Evolutionary conservation across 148 eudicot species (phyloP), one percentile per base, ranked within the genome.

Genomic region (Amaranthus palmeri): DNA sequence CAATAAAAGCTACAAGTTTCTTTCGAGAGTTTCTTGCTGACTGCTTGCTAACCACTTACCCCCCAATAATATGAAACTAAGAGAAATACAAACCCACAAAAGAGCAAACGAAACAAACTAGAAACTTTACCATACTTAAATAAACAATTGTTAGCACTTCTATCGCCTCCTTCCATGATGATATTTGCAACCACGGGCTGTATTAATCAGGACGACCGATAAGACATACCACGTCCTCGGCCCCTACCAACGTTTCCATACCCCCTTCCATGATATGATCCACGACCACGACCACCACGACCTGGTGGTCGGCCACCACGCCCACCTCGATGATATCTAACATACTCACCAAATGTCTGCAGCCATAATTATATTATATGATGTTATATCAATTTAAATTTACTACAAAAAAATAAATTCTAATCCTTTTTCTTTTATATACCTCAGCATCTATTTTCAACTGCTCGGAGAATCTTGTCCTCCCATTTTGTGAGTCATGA

Each of bases 381-480:
- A 55, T 57, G 15, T 54, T 12, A n/a, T 11, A 51, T 25, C 9
- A 40, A 65, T 8, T 11, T 12, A 43, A 57, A 56, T 11, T 5
- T 10, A 48, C 48, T 15, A 36, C 46, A 53, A 25, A n/a, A 8
- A 64, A 18, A 2, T 6, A n/a, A 49, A 1, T 3, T 8, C 6
- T 15, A 45, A 11, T 56, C 8, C 60, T 17, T 5, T 17, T 10
- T 43, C 11, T 5, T 7, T 9, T 51, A 3, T 61, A 47, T 79
- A 90, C 98, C 96, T 93, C 98, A 3, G 92, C 74, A 65, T 93
- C 98, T 76, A 88, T 52, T 83, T 90, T 93, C 86, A 78, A 77
- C 76, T 90, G 98, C 75, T 93, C 98, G 15, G 96, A 90, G 63
- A 87, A 93, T 83, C 85, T 86, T 25, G 85, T 72, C 74, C 92